A percentile compares a stretch with the other conserved stretches of the same genome.
These are phyloP conservation scores for Emmonsia crescens DNA, from an alignment of 2,329 filamentous ascomycete species.

Conservation along the genomic window DNA sequence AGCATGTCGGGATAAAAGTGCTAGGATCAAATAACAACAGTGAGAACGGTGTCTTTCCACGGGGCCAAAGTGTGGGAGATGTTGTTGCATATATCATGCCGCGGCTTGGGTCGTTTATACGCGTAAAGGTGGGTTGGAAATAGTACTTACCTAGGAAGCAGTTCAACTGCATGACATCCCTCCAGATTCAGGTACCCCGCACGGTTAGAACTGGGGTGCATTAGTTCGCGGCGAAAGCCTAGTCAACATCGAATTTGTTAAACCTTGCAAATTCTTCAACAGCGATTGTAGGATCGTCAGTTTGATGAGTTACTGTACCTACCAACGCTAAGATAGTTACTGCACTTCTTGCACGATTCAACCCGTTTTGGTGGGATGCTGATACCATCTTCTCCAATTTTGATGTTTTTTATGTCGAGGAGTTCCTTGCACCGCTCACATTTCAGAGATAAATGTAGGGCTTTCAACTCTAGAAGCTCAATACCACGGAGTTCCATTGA, in stretches of 20 bases:
- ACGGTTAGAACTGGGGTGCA: slow-evolving; percentile 62
- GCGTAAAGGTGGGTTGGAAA: not conserved
- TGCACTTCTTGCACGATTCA: slow-evolving; percentile 46
- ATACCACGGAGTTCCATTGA: slow-evolving; percentile 65
- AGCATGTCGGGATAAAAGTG: slow-evolving; percentile 68
- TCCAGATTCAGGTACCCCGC: slow-evolving; percentile 69
- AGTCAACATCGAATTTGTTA: slow-evolving; percentile 1
- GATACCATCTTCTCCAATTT: slow-evolving; percentile 39
- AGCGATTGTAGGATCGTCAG: not conserved
- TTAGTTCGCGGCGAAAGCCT: slow-evolving; percentile 55
- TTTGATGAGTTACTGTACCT: slow-evolving; percentile 5
- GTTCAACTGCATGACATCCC: slow-evolving; percentile 62
- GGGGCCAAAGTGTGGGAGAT: not conserved
- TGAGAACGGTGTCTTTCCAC: not conserved
- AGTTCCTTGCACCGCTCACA: slow-evolving; percentile 68
- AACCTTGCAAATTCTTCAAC: not conserved
- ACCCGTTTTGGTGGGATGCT: slow-evolving; percentile 31
- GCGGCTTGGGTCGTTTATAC: not conserved
- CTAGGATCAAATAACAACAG: slow-evolving; percentile 31
- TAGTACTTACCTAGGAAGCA: slow-evolving; percentile 54
- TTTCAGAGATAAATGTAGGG: slow-evolving; percentile 60
- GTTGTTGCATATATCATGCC: not conserved
- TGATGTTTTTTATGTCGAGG: slow-evolving; percentile 58
- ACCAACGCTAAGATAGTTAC: slow-evolving; percentile 39
- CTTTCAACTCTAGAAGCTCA: slow-evolving; percentile 59